These are phyloP conservation scores for Aspergillus pseudotamarii DNA, from an alignment of 2,329 filamentous ascomycete genomes.

Conservation along the genomic window DNA sequence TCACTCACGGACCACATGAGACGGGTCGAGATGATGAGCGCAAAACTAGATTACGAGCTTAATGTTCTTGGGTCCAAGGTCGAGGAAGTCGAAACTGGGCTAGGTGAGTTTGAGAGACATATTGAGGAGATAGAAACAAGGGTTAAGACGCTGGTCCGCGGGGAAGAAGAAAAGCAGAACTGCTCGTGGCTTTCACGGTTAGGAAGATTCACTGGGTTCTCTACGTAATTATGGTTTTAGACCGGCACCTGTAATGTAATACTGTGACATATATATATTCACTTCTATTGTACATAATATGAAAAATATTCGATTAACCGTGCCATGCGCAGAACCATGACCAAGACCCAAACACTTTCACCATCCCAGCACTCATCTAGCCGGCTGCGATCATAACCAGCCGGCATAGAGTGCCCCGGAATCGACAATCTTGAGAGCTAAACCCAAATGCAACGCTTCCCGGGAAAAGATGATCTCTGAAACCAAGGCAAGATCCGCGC, in stretches of 20 bases:
- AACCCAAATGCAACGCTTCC: conserved; percentile 3
- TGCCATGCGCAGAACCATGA: conserved; percentile 13
- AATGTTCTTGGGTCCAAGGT: conserved; percentile 77
- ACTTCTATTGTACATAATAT: conserved; percentile 26
- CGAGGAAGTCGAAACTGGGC: conserved; percentile 82
- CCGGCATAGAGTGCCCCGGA: conserved; percentile 2
- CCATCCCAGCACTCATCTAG: neutral
- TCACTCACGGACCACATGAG: conserved; percentile 71
- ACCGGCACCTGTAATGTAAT: conserved; percentile 6
- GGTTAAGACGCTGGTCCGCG: conserved; percentile 63
- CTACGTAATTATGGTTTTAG: conserved; percentile 18
- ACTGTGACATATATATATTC: conserved; percentile 19
- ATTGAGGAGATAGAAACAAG: conserved; percentile 70
- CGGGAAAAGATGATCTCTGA: conserved; percentile 6
- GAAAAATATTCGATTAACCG: conserved; percentile 10
- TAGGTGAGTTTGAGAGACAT: conserved; percentile 77
- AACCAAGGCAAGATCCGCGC: conserved; percentile 1
- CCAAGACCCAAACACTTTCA: neutral
- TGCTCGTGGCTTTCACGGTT: conserved; percentile 64
- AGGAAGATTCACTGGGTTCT: conserved; percentile 31
- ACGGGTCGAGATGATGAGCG: conserved; percentile 77
- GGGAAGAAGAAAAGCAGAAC: conserved; percentile 65
- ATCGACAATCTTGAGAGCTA: neutral
- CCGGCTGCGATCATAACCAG: conserved; percentile 1
- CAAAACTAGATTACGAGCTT: conserved; percentile 91